phyloP scores from a whole-genome alignment of 1,284 basidiomycete species.

The Malassezia globosa region DNA sequence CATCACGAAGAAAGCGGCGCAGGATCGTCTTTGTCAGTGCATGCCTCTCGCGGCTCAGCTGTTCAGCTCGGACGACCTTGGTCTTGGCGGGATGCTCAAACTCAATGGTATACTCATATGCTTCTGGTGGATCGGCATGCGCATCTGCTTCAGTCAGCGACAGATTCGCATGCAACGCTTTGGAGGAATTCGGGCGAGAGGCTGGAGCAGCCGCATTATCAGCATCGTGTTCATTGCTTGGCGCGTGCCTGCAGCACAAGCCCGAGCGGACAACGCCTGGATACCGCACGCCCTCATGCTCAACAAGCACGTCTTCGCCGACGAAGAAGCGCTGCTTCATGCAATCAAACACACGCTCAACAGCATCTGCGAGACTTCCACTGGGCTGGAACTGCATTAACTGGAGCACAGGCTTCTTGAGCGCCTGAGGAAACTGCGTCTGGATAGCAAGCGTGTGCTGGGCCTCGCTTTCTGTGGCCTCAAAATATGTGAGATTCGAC shows the following conservation, averaged over 20 bases:
- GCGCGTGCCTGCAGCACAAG: conserved; percentile 13
- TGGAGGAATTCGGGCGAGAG: conserved; percentile 74
- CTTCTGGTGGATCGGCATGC: conserved; percentile 57
- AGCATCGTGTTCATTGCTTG: conserved; percentile 51
- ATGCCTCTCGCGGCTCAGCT: conserved; percentile 73
- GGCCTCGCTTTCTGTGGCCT: conserved; percentile 79
- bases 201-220: not conserved
- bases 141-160: conserved; percentile 67
- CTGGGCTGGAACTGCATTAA: conserved; percentile 85
- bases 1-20: conserved; percentile 86
- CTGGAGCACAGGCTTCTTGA: conserved; percentile 79
- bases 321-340: conserved; percentile 89
- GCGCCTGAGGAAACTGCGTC: conserved; percentile 74
- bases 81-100: conserved; percentile 55
- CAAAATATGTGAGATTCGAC: conserved; percentile 82
- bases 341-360: conserved; percentile 84
- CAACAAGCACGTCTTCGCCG: conserved; percentile 55
- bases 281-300: conserved; percentile 48
- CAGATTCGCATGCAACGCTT: conserved; percentile 53
- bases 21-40: conserved; percentile 92
- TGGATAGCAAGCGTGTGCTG: conserved; percentile 78
- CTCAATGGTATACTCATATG: conserved; percentile 76
- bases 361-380: conserved; percentile 82
- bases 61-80: conserved; percentile 66
- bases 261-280: conserved; percentile 13